A percentile compares a stretch with the other conserved stretches of the same genome.
These are phyloP conservation scores for Boletellus ananas DNA, from an alignment of 768 basidiomycete genomes.

Conservation along the genomic window DNA sequence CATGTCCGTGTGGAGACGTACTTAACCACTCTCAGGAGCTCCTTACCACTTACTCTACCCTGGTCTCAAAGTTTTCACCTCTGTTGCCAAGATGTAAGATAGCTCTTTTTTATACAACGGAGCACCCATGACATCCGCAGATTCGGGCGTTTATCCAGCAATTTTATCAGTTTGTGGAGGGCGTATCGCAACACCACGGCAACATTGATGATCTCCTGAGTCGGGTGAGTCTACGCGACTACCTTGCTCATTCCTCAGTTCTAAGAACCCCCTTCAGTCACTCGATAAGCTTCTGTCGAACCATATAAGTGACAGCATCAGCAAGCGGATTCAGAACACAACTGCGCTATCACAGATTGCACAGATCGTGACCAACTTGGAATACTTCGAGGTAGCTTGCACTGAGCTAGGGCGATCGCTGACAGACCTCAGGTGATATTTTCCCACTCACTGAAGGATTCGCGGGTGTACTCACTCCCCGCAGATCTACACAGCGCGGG, in stretches of 20 bases:
- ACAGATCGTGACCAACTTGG: constrained; percentile 88
- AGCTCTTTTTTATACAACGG: not conserved
- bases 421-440: constrained; percentile 68
- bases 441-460: not conserved
- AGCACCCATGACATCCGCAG: constrained; percentile 35
- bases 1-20: not conserved
- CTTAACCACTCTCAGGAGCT: constrained; percentile 40
- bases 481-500: constrained; percentile 80
- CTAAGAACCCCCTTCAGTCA: constrained; percentile 47
- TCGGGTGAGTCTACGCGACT: constrained; percentile 50
- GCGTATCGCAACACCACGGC: constrained; percentile 85
- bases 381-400: constrained; percentile 86
- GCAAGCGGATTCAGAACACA: constrained; percentile 66
- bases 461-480: constrained; percentile 2
- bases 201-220: constrained; percentile 89
- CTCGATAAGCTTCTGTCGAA: constrained; percentile 78
- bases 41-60: constrained; percentile 71
- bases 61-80: constrained; percentile 95
- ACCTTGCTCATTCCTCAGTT: not conserved
- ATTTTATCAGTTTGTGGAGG: constrained; percentile 96
- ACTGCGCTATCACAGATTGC: constrained; percentile 86
- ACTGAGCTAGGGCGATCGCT: constrained; percentile 80
- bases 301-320: constrained; percentile 74
- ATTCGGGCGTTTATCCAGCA: constrained; percentile 88
- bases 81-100: constrained; percentile 80